phyloP scores from a whole-genome alignment of 305 asterid genomes.

The Coffea humblotiana region DNA sequence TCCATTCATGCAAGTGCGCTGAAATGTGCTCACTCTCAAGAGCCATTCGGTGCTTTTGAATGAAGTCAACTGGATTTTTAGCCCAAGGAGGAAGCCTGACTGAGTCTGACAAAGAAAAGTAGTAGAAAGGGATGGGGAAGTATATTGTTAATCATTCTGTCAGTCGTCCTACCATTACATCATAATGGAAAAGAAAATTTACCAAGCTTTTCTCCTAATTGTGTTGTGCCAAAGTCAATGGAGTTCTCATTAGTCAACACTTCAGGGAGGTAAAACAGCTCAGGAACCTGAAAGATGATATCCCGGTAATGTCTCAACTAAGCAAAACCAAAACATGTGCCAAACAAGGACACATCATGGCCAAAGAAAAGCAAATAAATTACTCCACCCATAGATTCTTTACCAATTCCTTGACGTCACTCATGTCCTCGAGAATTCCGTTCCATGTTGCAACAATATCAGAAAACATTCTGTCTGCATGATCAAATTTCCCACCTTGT shows the following conservation, averaged over 20 bases:
- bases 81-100: constrained; percentile 99
- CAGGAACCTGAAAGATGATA: constrained; percentile 75
- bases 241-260: constrained; percentile 78
- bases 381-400: not conserved
- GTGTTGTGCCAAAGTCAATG: constrained; percentile 95
- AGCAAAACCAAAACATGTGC: not conserved
- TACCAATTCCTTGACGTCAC: constrained; percentile 98
- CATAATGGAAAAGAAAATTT: constrained; percentile 12
- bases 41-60: constrained; percentile 94
- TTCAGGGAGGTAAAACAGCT: constrained; percentile 96
- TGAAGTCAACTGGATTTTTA: constrained; percentile 82
- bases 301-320: not conserved
- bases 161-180: not conserved
- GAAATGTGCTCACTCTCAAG: constrained; percentile 99
- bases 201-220: constrained; percentile 97
- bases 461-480: constrained; percentile 97
- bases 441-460: constrained; percentile 94
- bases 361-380: not conserved
- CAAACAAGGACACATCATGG: not conserved
- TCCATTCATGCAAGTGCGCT: constrained; percentile 93
- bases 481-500: constrained; percentile 99
- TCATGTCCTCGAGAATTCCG: constrained; percentile 99
- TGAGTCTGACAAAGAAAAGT: constrained; percentile 44
- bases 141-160: not conserved
- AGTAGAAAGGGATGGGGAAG: not conserved